phyloP scores from a whole-genome alignment of 176 grass and related monocot genomes.

The Aegilops tauschii region DNA sequence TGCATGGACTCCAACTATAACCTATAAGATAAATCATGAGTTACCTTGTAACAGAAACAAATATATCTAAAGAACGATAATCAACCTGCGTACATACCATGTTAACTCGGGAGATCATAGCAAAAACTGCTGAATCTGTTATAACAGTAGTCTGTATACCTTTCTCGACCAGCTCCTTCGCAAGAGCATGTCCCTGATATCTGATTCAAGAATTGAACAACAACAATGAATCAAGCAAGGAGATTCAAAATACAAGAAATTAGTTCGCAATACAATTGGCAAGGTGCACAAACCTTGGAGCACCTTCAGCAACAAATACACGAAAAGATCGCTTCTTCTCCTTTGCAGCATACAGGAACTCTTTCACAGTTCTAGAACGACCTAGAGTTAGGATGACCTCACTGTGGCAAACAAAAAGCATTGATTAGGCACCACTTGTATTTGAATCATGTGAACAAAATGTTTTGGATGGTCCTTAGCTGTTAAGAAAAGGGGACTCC shows the following conservation, averaged over 20 bases:
- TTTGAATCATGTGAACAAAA: not conserved
- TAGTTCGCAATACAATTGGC: not conserved
- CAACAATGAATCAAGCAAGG: not conserved
- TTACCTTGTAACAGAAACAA: conserved; percentile 22
- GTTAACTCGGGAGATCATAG: conserved; percentile 98
- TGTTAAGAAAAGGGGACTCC: not conserved
- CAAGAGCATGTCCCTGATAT: conserved; percentile 94
- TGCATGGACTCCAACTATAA: conserved; percentile 97
- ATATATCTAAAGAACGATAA: conserved; percentile 6
- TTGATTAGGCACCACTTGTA: conserved; percentile 1
- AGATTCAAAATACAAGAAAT: not conserved
- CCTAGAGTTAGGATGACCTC: conserved; percentile 99
- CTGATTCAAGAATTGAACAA: conserved; percentile 45
- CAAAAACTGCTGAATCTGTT: conserved; percentile 97
- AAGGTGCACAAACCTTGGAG: conserved; percentile 72
- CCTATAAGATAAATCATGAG: conserved; percentile 47
- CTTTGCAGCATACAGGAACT: conserved; percentile 88
- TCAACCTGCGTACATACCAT: conserved; percentile 55
- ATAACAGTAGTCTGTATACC: conserved; percentile 88
- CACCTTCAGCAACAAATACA: conserved; percentile 96
- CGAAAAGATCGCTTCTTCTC: conserved; percentile 93
- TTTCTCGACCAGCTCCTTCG: conserved; percentile 85
- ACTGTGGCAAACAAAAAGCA: conserved; percentile 48
- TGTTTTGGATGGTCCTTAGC: not conserved
- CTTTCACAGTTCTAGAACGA: conserved; percentile 92